Conservation (phyloP, 2,329 filamentous ascomycete species). For the Claviceps lovelessii region DNA sequence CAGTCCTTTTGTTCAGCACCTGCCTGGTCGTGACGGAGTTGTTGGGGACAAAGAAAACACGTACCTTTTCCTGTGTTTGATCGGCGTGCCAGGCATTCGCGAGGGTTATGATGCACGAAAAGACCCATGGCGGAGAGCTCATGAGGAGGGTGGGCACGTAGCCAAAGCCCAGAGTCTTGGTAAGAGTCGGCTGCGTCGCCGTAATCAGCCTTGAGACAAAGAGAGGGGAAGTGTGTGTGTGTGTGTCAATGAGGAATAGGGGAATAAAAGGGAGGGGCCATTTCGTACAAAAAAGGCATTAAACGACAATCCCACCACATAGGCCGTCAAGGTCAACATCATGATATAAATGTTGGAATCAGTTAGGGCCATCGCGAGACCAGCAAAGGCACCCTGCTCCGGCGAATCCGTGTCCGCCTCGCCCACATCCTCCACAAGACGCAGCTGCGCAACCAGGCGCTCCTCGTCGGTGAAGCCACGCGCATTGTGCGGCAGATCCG, state of each 20-base stretch:
- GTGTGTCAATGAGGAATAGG: neutral
- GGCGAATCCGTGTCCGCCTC: constrained; percentile 38
- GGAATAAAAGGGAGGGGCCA: neutral
- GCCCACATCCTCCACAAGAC: constrained; percentile 43
- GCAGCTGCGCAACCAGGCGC: constrained; percentile 35
- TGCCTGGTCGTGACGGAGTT: too few species aligned
- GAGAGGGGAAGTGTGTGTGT: too few species aligned
- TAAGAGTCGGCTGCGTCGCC: constrained; percentile 30
- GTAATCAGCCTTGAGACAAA: constrained; percentile 1
- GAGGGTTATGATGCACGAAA: constrained; percentile 42
- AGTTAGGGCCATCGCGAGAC: constrained; percentile 43
- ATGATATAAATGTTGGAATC: constrained; percentile 50
- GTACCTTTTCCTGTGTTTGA: constrained; percentile 36
- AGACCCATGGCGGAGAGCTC: constrained; percentile 44
- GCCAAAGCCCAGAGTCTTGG: constrained; percentile 36
- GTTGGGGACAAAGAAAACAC: constrained; percentile 5
- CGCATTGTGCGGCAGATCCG: constrained; percentile 41
- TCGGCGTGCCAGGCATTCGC: constrained; percentile 42
- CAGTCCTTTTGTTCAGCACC: too few species aligned
- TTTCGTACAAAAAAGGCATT: constrained; percentile 40
- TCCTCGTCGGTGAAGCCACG: constrained; percentile 47
- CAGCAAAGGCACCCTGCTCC: constrained; percentile 36
- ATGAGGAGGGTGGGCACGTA: constrained; percentile 40
- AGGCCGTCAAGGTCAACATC: constrained; percentile 47
- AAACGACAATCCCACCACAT: constrained; percentile 39